These are phyloP conservation scores for Jacaranda copaia DNA, from an alignment of 257 asterid species.

Conservation along the genomic window DNA sequence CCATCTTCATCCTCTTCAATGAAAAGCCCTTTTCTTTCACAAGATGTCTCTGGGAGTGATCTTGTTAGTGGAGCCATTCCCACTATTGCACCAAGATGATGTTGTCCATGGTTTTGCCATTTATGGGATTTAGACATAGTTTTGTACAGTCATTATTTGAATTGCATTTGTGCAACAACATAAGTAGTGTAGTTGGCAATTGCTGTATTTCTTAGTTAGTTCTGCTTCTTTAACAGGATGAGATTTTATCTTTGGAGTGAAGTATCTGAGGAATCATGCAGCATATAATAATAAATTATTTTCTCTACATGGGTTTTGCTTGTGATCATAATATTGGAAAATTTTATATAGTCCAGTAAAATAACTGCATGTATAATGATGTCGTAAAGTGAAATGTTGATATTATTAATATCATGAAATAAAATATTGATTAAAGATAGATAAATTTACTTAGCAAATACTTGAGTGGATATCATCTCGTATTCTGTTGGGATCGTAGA, in stretches of 20 bases:
- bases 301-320: no score
- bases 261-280: no score
- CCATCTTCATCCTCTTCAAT: constrained; percentile 53
- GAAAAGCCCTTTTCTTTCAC: constrained; percentile 51
- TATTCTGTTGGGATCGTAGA: no score
- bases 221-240: constrained; percentile 9
- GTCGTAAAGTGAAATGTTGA: no score
- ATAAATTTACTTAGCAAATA: no score
- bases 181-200: background rate
- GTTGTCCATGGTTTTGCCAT: background rate
- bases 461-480: no score
- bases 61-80: constrained; percentile 70
- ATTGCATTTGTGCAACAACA: constrained; percentile 23
- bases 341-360: no score
- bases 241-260: constrained; percentile 7
- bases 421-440: no score
- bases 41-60: constrained; percentile 68
- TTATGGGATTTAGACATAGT: background rate
- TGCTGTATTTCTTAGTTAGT: background rate
- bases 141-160: constrained; percentile 36
- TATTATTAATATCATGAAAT: no score
- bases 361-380: no score
- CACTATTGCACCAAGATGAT: constrained; percentile 66
- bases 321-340: no score
- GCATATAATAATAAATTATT: no score